phyloP scores from a whole-genome alignment of 2,329 filamentous ascomycete species.

The Aspergillus ochraceus region DNA sequence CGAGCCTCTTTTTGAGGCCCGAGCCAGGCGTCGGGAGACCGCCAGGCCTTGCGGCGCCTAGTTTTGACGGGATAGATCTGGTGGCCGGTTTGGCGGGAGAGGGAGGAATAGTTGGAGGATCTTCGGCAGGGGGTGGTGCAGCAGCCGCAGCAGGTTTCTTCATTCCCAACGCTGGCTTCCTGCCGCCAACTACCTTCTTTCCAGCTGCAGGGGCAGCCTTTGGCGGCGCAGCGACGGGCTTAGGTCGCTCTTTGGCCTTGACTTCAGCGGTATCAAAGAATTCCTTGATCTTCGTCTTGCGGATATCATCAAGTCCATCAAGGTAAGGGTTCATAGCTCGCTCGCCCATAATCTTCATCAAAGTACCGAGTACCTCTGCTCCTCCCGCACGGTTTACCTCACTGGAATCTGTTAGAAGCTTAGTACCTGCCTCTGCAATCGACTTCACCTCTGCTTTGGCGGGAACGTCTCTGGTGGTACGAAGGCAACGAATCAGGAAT shows the following conservation, averaged over 20 bases:
- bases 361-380: conserved; percentile 85
- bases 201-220: conserved; percentile 57
- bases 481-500: conserved; percentile 85
- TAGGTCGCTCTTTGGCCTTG: conserved; percentile 89
- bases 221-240: conserved; percentile 65
- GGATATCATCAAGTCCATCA: conserved; percentile 90
- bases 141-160: conserved; percentile 52
- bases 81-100: conserved; percentile 49
- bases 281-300: conserved; percentile 94
- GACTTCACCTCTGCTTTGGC: conserved; percentile 77
- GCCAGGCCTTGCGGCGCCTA: conserved; percentile 45
- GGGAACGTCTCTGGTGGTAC: conserved; percentile 79
- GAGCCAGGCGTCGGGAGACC: conserved; percentile 43
- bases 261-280: conserved; percentile 80
- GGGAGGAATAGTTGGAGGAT: conserved; percentile 48
- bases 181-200: conserved; percentile 55
- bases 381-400: conserved; percentile 83
- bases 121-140: conserved; percentile 55
- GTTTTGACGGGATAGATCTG: conserved; percentile 46
- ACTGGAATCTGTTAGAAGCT: conserved; percentile 84
- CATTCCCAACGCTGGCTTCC: conserved; percentile 50
- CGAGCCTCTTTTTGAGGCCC: conserved; percentile 47
- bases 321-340: conserved; percentile 90
- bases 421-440: conserved; percentile 87
- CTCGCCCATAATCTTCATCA: conserved; percentile 99